These are phyloP conservation scores for Carpinus viminea DNA, from an alignment of 306 rosid genomes.

Conservation along the genomic window DNA sequence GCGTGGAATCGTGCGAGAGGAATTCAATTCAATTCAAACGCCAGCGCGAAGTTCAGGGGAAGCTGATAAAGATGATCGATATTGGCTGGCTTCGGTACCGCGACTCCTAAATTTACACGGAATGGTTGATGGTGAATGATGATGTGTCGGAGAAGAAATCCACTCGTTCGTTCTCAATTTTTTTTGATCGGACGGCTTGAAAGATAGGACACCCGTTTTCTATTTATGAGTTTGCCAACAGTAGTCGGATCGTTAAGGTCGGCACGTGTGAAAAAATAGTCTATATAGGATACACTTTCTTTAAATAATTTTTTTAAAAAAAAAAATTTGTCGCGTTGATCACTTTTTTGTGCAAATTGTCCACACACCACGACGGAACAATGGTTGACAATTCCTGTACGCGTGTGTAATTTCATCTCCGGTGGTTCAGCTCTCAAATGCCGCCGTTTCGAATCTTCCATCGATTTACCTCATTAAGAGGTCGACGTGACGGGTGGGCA, in stretches of 20 bases:
- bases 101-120: background rate
- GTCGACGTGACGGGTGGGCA: too few relatives aligned
- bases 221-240: background rate
- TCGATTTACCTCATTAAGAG: too few relatives aligned
- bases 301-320: too few relatives aligned
- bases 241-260: background rate
- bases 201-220: background rate
- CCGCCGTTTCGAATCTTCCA: too few relatives aligned
- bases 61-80: background rate
- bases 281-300: too few relatives aligned
- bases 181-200: background rate
- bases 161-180: background rate
- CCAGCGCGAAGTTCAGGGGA: background rate
- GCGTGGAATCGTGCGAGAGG: background rate
- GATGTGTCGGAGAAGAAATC: conserved; percentile 7
- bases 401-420: too few relatives aligned
- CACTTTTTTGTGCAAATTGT: too few relatives aligned
- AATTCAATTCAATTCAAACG: background rate
- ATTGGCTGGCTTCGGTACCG: background rate
- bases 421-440: too few relatives aligned
- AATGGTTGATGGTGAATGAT: background rate
- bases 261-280: background rate
- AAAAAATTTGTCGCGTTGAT: too few relatives aligned
- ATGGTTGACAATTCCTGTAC: too few relatives aligned
- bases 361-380: too few relatives aligned